A percentile compares a stretch with the other conserved stretches of the same genome.
Conservation (phyloP, 2,329 filamentous ascomycete species). For the Ophiostoma montium region DNA sequence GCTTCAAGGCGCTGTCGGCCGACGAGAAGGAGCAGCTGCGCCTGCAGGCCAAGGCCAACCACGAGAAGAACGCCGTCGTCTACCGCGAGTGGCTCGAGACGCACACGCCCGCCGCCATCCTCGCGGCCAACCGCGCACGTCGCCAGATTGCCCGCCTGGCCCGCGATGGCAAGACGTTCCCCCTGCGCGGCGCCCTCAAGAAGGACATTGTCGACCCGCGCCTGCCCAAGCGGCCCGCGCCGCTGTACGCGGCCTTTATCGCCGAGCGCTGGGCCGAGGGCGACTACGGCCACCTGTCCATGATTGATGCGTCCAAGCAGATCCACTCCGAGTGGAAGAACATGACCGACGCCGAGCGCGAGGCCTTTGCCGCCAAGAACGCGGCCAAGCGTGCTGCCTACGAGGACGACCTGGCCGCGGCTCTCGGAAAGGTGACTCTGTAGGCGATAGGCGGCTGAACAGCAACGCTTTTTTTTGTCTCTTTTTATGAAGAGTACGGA, state of each 20-base stretch:
- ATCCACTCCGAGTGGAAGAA: slow-evolving; percentile 28
- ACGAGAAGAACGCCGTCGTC: slow-evolving; percentile 23
- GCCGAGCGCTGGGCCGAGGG: slow-evolving; percentile 24
- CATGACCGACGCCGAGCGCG: slow-evolving; percentile 27
- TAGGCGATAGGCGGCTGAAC: slow-evolving; percentile 20
- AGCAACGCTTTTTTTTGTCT: neutral
- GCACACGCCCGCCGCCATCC: slow-evolving; percentile 26
- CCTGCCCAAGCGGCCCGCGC: slow-evolving; percentile 25
- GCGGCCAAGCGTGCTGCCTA: neutral
- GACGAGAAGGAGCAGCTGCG: slow-evolving; percentile 27
- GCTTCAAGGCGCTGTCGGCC: slow-evolving; percentile 27
- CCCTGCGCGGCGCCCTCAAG: slow-evolving; percentile 13
- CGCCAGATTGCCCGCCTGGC: slow-evolving; percentile 24
- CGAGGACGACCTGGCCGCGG: slow-evolving; percentile 23
- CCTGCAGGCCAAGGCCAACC: slow-evolving; percentile 25
- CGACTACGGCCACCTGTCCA: slow-evolving; percentile 11
- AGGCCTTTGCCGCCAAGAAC: slow-evolving; percentile 16
- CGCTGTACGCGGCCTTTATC: slow-evolving; percentile 24
- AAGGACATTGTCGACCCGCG: slow-evolving; percentile 31
- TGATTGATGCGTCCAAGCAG: slow-evolving; percentile 16
- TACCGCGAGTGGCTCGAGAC: slow-evolving; percentile 35
- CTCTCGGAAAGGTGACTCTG: slow-evolving; percentile 17
- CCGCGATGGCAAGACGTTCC: slow-evolving; percentile 10
- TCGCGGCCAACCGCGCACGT: slow-evolving; percentile 34
- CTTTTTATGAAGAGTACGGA: neutral